phyloP scores from a whole-genome alignment of 176 grass and related monocot genomes.

The Pontederia crassipes region DNA sequence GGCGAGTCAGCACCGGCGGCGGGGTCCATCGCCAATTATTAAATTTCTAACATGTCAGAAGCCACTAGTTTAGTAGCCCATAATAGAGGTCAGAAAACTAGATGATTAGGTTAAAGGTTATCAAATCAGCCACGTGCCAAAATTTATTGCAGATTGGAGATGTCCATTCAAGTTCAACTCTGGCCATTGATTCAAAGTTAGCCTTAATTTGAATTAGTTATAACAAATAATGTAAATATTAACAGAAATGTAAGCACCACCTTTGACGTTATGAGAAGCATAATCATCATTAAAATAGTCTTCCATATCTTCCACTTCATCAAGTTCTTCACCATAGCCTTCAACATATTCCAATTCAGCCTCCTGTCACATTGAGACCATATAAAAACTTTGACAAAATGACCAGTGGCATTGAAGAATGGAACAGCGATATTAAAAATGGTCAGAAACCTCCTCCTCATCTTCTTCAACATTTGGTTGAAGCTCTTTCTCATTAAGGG shows the following conservation, averaged over 20 bases:
- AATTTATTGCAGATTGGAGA: neutral
- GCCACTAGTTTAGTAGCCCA: neutral
- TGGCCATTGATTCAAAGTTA: too few species aligned
- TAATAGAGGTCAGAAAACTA: neutral
- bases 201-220: neutral
- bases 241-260: constrained; percentile 23
- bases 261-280: constrained; percentile 21
- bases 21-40: neutral
- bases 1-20: too few species aligned
- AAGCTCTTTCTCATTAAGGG: constrained; percentile 38
- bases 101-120: constrained; percentile 4
- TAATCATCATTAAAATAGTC: constrained; percentile 34
- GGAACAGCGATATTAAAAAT: constrained; percentile 16
- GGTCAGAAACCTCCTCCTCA: constrained; percentile 46
- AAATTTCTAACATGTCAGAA: neutral
- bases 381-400: neutral
- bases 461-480: constrained; percentile 32
- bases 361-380: constrained; percentile 24
- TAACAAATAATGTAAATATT: neutral
- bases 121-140: too few species aligned
- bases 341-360: constrained; percentile 70
- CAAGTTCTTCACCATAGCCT: constrained; percentile 40
- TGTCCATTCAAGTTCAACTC: too few species aligned
- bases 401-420: neutral
- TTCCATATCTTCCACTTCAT: constrained; percentile 83